These are phyloP conservation scores for Cucumis hystrix DNA, from an alignment of 306 rosid species.

Conservation along the genomic window DNA sequence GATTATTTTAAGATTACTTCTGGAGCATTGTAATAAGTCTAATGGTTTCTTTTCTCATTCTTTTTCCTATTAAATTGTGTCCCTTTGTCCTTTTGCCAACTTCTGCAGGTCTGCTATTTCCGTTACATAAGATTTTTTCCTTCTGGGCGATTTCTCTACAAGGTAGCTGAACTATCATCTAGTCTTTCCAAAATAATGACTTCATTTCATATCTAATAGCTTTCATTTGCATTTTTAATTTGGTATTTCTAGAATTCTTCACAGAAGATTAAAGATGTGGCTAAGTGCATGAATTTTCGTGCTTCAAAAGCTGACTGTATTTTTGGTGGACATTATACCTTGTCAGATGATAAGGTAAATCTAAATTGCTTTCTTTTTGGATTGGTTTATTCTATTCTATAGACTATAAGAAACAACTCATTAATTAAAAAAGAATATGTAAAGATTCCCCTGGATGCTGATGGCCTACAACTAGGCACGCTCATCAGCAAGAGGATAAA, in stretches of 20 bases:
- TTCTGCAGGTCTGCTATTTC: constrained; percentile 82
- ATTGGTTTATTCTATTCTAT: not conserved
- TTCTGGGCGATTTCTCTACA: constrained; percentile 83
- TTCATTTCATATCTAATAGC: constrained; percentile 10
- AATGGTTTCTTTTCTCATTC: not conserved
- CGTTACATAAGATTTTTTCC: constrained; percentile 80
- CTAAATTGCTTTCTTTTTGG: not conserved
- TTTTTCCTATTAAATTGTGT: not conserved
- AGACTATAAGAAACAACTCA: not conserved
- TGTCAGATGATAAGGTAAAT: constrained; percentile 70
- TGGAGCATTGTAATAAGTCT: not conserved
- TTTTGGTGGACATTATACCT: constrained; percentile 75
- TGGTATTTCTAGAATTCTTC: constrained; percentile 64
- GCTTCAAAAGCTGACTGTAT: constrained; percentile 48
- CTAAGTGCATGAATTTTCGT: constrained; percentile 76
- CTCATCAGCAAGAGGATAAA: not conserved
- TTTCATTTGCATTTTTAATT: constrained; percentile 4
- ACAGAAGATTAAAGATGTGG: constrained; percentile 72
- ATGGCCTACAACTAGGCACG: not conserved
- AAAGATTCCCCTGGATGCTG: not conserved
- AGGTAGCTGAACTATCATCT: constrained; percentile 35
- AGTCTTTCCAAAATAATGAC: not conserved
- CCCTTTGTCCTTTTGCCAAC: not conserved
- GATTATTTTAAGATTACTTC: not conserved
- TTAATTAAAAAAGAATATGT: not conserved